Evolutionary conservation across 495 filamentous ascomycete species (phyloP), one percentile per base, ranked within the genome.

Genomic region (Daldinia loculata): DNA sequence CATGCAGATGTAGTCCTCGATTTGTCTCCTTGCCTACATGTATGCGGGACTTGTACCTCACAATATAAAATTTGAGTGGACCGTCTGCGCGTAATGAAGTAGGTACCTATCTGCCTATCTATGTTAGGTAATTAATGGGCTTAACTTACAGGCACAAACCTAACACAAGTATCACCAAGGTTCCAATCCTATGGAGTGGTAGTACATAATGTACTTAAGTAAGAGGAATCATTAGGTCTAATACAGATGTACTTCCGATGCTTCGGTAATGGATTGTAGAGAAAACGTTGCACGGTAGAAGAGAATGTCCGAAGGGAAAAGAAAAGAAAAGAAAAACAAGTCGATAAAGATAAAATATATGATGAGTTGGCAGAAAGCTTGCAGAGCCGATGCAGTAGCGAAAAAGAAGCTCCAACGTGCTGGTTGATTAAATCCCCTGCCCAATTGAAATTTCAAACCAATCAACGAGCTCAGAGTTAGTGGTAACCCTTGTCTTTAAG

Each of bases 341-440:
- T 48, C 43, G 43, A 48, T 24, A 12, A 48, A 48, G 43, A 48
- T 48, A 12, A 12, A 48, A 48, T 19, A 48, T 48, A 70, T 61
- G 68, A 61, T 70, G 68, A 66, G 56, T 57, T 66, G 55, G 61
- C 60, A 66, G 62, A 66, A 36, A 66, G 61, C 61, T 61, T 70
- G 52, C 67, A 70, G 67, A 70, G 61, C 61, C 67, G 67, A 66
- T 57, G 67, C 61, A 65, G 67, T 32, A 56, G 53, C 29, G 17
- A 67, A 58, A 57, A 60, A 69, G 39, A 65, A 61, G 69, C 57
- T 71, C 51, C 51, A 58, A 66, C 63, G 61, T 60, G 27, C 39
- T 52, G 61, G 64, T 72, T 65, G 61, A 72, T 68, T 72, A 72
- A 72, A 72, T 72, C 65, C 65, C 68, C 65, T 56, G 70, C 61